Evolutionary conservation across 192 early-diverging fungal species (phyloP), one percentile per base, ranked within the genome.

Genomic region (Thamnidium elegans): DNA sequence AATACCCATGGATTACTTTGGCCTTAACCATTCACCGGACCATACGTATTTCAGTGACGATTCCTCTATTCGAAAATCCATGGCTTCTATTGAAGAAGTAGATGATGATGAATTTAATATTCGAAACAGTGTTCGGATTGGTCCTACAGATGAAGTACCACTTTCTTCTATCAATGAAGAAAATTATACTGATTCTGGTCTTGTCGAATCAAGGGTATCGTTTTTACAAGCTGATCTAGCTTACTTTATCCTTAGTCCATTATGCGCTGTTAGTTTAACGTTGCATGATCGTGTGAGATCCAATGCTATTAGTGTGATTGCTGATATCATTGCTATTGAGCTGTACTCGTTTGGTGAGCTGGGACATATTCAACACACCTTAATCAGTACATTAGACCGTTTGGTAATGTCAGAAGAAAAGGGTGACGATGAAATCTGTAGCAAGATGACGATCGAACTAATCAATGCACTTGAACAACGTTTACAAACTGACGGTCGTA

Each of bases 341-440:
- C 20, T 69, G 26, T 69, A 70, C 55, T 63, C 52, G 7, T 36
- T 70, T n/a, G 32, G 46, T 14, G 58, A 76, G 43, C 52, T 74
- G 15, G 66, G 65, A 15, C 43, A 62, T 8, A 64, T 74, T 15
- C 65, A 69, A 46, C 69, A 73, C 39, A 58, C 66, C 17, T 42
- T 77, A 21, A 73, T 79, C 44, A 69, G 69, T 34, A 68, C 67
- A 7, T 55, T 77, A 34, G 78, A 79, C 58, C 60, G 52, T 11
- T 55, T 79, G 10, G 62, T 79, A 10, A 76, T 79, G 78, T 71
- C 72, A 1, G 62, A 79, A 43, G 67, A 68, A 5, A 79, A 71
- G 30, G 78, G 74, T 15, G 70, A 58, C 56, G 69, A 66, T 19
- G 51, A 61, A 4, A 68, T 69, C 11, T 50, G 65, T 3, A 36